Evolutionary conservation across 352 stramenopile species (phyloP).

Genomic region (Globisporangium uncinulatum): DNA sequence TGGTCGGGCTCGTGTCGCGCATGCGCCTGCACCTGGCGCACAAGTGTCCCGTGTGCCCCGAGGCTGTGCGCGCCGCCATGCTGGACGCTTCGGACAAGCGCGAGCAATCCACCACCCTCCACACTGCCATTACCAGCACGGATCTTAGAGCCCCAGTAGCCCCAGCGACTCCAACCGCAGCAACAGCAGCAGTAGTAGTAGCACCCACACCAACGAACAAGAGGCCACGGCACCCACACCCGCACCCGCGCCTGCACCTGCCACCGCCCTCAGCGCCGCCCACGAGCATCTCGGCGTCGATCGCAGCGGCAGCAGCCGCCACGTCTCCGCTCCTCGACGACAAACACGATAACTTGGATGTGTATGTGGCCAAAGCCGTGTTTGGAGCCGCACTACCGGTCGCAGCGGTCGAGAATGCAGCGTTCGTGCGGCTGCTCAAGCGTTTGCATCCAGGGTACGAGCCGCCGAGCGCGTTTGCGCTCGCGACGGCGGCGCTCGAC

Average conservation of each 20-base stretch:
- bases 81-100: conserved; percentile 28
- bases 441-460: conserved; percentile 46
- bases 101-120: conserved; percentile 24
- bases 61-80: conserved; percentile 45
- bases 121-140: not conserved
- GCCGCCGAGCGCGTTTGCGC: conserved; percentile 35
- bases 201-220: conserved; percentile 3
- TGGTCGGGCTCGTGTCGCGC: conserved; percentile 57
- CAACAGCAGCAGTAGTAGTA: not conserved
- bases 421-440: conserved; percentile 63
- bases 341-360: conserved; percentile 45
- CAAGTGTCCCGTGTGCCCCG: conserved; percentile 47
- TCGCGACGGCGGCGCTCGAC: conserved; percentile 48
- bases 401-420: conserved; percentile 44
- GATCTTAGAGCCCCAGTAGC: too few relatives aligned
- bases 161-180: not conserved
- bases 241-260: conserved; percentile 8
- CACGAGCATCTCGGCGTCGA: not conserved
- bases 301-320: not conserved
- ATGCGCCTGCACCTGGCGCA: conserved; percentile 62
- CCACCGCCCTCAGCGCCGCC: conserved; percentile 10
- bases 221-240: conserved; percentile 19
- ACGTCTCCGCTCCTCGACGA: conserved; percentile 23
- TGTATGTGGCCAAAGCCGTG: conserved; percentile 51
- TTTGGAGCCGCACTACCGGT: conserved; percentile 47